A percentile compares a stretch with the other conserved stretches of the same genome.
phyloP scores from a whole-genome alignment of 2,329 filamentous ascomycete genomes.

The Tolypocladium paradoxum region DNA sequence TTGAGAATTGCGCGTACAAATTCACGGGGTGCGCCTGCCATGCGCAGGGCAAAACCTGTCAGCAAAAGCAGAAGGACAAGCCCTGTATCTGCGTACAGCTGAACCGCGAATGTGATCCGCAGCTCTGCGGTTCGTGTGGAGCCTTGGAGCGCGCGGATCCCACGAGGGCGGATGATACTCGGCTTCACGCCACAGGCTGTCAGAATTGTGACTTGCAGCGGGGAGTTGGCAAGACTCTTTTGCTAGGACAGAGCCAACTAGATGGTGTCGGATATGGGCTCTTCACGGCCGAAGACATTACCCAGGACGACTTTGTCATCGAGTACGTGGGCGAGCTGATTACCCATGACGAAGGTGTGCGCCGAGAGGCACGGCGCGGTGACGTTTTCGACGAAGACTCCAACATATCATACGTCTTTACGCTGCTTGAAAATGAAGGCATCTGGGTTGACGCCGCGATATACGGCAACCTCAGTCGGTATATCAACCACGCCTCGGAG shows the following conservation, averaged over 20 bases:
- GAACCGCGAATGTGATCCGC: slow-evolving; percentile 71
- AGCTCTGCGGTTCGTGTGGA: slow-evolving; percentile 62
- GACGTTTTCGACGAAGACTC: slow-evolving; percentile 50
- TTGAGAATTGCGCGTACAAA: slow-evolving; percentile 47
- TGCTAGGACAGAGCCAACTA: slow-evolving; percentile 61
- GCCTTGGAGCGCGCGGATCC: slow-evolving; percentile 59
- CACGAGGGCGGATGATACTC: slow-evolving; percentile 49
- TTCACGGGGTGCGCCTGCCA: slow-evolving; percentile 60
- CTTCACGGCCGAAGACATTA: slow-evolving; percentile 58
- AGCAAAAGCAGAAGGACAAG: slow-evolving; percentile 42
- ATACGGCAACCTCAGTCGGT: slow-evolving; percentile 71
- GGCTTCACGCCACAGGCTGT: slow-evolving; percentile 48
- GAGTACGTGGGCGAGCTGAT: slow-evolving; percentile 77
- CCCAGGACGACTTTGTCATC: slow-evolving; percentile 61
- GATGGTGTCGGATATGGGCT: slow-evolving; percentile 62
- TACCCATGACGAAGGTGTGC: slow-evolving; percentile 56
- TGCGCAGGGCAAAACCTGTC: slow-evolving; percentile 46
- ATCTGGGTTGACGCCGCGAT: slow-evolving; percentile 65
- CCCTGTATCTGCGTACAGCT: slow-evolving; percentile 62
- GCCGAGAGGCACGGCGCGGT: slow-evolving; percentile 51
- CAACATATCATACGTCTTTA: slow-evolving; percentile 55
- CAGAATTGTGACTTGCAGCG: slow-evolving; percentile 65
- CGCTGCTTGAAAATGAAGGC: slow-evolving; percentile 46
- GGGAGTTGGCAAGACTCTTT: slow-evolving; percentile 50
- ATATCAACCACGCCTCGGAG: slow-evolving; percentile 66